Percentiles rank a stretch among this genome's conserved stretches.
These are phyloP conservation scores for Dryas alaskensis DNA, from an alignment of 306 rosid species.

Conservation along the genomic window DNA sequence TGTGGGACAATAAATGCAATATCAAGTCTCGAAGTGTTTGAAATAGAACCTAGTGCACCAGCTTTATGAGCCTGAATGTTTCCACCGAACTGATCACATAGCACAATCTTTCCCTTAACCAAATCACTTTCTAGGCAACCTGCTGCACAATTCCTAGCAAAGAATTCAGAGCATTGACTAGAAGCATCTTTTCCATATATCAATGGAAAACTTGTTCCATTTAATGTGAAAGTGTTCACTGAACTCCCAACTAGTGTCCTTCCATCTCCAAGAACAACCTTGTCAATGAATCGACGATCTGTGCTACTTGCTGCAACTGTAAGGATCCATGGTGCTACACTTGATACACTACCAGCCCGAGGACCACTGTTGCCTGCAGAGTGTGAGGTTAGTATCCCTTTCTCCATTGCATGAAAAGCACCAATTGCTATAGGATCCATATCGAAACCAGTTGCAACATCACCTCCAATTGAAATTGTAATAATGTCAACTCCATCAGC, in stretches of 20 bases:
- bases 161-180: neutral
- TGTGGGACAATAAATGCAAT: neutral
- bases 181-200: conserved; percentile 18
- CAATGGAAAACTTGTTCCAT: neutral
- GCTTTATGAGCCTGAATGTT: neutral
- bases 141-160: neutral
- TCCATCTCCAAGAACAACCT: neutral
- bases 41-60: neutral
- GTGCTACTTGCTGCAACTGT: neutral
- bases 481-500: conserved; percentile 5
- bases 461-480: neutral
- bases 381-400: neutral
- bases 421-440: neutral
- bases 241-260: neutral
- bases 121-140: neutral
- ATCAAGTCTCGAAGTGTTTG: neutral
- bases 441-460: neutral
- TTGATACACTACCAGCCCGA: neutral
- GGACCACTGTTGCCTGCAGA: conserved; percentile 19
- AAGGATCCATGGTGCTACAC: conserved; percentile 2
- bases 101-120: conserved; percentile 8
- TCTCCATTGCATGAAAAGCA: conserved; percentile 1
- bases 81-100: neutral
- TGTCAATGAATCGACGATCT: neutral
- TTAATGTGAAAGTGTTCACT: conserved; percentile 10